Base-by-base conservation (phyloP, 305 asterid species). In the Fraxinus dipetala region DNA sequence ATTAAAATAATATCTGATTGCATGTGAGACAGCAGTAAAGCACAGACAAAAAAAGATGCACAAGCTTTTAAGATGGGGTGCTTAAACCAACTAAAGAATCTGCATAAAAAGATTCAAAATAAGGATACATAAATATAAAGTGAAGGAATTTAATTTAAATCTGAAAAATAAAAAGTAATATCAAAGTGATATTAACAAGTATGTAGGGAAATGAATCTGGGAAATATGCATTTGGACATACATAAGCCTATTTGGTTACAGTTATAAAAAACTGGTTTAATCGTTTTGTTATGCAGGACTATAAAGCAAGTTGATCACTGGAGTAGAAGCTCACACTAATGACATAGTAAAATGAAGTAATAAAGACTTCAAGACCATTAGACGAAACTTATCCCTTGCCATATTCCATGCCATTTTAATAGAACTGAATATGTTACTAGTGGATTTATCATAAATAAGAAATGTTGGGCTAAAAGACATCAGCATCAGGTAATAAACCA, bases 151-250 rank as follows among this genome's bases (percentile, higher is more conserved):
- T 31, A 13, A 28, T 69, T 69, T 30, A 35, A 75, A 48, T 63
- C 61, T 45, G 45, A 16, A 78, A 7, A 20, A 43, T 28, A 54
- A 40, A 22, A 45, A 79, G 18, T 70, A 82, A 26, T 79, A 61
- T 18, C 3, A 24, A 76, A 72, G 75, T 79, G 82, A 34, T 30
- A 34, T 65, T 75, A 70, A 72, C 2, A 31, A 40, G 36, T 30
- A 78, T 7, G 56, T 24, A 18, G 14, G 65, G 73, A 22, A 65
- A 76, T 82, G 75, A 67, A 77, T 82, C 56, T 67, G 73, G 9
- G 38, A 75, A 69, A 83, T 43, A 78, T 65, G 78, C 79, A 73
- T 83, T 48, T 80, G 51, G 18, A 79, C 36, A 82, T 63, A 2
- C 70, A 24, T 63, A 63, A 20, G 30, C 32, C 72, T 20, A 63